phyloP scores from a whole-genome alignment of 495 filamentous ascomycete genomes.

The Hyaloscypha hepaticicola region DNA sequence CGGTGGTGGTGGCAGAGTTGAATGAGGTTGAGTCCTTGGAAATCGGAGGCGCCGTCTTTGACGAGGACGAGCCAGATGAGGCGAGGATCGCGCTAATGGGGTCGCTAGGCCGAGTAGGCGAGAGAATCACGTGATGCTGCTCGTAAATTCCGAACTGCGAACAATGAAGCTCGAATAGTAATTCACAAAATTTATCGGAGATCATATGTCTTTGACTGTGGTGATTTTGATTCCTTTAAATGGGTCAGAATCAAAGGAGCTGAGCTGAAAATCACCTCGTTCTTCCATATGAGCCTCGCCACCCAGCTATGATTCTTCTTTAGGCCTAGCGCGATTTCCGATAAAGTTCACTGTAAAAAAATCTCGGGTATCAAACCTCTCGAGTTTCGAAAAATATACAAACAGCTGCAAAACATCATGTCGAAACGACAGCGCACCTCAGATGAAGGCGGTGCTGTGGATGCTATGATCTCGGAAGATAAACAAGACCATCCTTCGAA shows the following conservation, averaged over 20 bases:
- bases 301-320: not conserved
- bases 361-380: conserved; percentile 3
- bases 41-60: conserved; percentile 18
- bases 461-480: conserved; percentile 8
- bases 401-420: conserved; percentile 20
- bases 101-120: not conserved
- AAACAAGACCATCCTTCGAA: conserved; percentile 23
- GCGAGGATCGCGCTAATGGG: conserved; percentile 14
- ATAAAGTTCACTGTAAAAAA: conserved; percentile 12
- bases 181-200: too few relatives aligned
- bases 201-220: too few relatives aligned
- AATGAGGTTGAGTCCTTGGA: conserved; percentile 1
- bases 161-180: too few relatives aligned
- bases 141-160: not conserved
- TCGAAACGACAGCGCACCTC: conserved; percentile 27
- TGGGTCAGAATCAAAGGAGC: not conserved
- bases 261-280: not conserved
- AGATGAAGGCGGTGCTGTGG: conserved; percentile 20
- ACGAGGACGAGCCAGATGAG: conserved; percentile 4
- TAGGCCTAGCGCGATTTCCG: conserved; percentile 1
- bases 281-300: not conserved
- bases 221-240: not conserved
- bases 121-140: not conserved
- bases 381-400: not conserved
- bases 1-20: conserved; percentile 12